These are phyloP conservation scores for Cyathus striatus DNA, from an alignment of 768 basidiomycete species.

Conservation along the genomic window DNA sequence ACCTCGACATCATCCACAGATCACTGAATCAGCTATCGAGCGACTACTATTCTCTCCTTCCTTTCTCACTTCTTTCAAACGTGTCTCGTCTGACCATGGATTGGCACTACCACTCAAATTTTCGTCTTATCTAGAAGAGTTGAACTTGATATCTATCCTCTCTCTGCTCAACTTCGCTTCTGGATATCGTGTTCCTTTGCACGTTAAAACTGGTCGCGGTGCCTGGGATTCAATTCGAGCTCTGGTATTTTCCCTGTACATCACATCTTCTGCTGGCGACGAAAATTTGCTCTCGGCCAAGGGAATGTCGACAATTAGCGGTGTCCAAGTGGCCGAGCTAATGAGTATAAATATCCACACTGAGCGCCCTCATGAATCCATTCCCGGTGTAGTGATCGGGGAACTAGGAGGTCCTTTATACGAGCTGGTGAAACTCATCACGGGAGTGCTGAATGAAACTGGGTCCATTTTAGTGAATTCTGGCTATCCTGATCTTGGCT, in stretches of 20 bases:
- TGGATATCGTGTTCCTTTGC: slow-evolving; percentile 73
- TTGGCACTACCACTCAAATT: slow-evolving; percentile 78
- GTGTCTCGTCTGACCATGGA: slow-evolving; percentile 62
- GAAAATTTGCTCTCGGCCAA: slow-evolving; percentile 63
- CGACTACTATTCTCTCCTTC: slow-evolving; percentile 60
- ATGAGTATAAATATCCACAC: slow-evolving; percentile 66
- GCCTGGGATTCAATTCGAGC: slow-evolving; percentile 82
- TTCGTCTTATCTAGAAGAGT: slow-evolving; percentile 62
- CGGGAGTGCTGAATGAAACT: slow-evolving; percentile 62
- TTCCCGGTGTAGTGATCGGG: slow-evolving; percentile 70
- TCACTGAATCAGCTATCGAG: slow-evolving; percentile 50
- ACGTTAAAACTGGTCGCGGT: slow-evolving; percentile 67
- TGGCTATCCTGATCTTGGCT: slow-evolving; percentile 69
- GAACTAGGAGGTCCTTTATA: slow-evolving; percentile 72
- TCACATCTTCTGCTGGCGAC: slow-evolving; percentile 52
- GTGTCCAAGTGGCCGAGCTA: slow-evolving; percentile 62
- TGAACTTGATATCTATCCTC: slow-evolving; percentile 77
- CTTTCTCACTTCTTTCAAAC: slow-evolving; percentile 57
- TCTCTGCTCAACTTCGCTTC: slow-evolving; percentile 82
- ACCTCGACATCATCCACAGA: slow-evolving; percentile 30
- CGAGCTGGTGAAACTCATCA: slow-evolving; percentile 67
- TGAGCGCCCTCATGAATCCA: slow-evolving; percentile 63
- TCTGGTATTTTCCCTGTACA: slow-evolving; percentile 66
- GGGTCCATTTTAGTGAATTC: slow-evolving; percentile 54
- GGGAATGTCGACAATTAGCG: slow-evolving; percentile 53